Percentiles rank a stretch among this genome's conserved stretches.
These are phyloP conservation scores for Lachancea meyersii DNA, from an alignment of 805 yeast genomes.

Conservation along the genomic window DNA sequence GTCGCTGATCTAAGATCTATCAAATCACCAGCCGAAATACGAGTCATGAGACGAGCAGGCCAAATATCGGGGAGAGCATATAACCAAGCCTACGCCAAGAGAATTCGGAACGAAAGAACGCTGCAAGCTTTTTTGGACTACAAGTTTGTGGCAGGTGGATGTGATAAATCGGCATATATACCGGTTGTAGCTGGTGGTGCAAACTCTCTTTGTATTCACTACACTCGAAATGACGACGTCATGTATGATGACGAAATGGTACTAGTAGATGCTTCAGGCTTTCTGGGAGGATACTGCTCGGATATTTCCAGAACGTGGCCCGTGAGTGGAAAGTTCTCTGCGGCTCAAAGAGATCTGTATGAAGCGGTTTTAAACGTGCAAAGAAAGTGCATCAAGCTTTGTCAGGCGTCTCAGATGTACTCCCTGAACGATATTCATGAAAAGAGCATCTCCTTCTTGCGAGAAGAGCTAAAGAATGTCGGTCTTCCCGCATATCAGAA, in stretches of 20 bases:
- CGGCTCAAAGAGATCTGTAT: slow-evolving; percentile 78
- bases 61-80: slow-evolving; percentile 77
- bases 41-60: slow-evolving; percentile 76
- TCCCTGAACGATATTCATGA: slow-evolving; percentile 74
- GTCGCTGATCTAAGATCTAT: slow-evolving; percentile 45
- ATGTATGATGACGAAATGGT: slow-evolving; percentile 75
- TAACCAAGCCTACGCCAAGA: slow-evolving; percentile 69
- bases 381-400: slow-evolving; percentile 64
- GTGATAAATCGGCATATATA: slow-evolving; percentile 82
- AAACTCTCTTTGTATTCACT: slow-evolving; percentile 87
- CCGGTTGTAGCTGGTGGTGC: slow-evolving; percentile 96
- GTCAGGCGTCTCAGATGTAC: slow-evolving; percentile 46
- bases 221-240: slow-evolving; percentile 84
- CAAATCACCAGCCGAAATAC: slow-evolving; percentile 72
- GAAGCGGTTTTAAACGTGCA: slow-evolving; percentile 84
- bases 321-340: slow-evolving; percentile 62
- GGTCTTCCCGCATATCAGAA: slow-evolving; percentile 55
- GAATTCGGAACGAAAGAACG: slow-evolving; percentile 66
- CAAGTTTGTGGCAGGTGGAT: slow-evolving; percentile 78
- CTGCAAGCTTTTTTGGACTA: slow-evolving; percentile 77
- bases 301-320: slow-evolving; percentile 99
- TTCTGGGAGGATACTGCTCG: slow-evolving; percentile 87
- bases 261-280: slow-evolving; percentile 92
- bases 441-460: slow-evolving; percentile 52
- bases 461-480: slow-evolving; percentile 58